A percentile compares a stretch with the other conserved stretches of the same genome.
Conservation (phyloP, 371 early-diverging fungal genomes). For the Syncephalastrum monosporum region DNA sequence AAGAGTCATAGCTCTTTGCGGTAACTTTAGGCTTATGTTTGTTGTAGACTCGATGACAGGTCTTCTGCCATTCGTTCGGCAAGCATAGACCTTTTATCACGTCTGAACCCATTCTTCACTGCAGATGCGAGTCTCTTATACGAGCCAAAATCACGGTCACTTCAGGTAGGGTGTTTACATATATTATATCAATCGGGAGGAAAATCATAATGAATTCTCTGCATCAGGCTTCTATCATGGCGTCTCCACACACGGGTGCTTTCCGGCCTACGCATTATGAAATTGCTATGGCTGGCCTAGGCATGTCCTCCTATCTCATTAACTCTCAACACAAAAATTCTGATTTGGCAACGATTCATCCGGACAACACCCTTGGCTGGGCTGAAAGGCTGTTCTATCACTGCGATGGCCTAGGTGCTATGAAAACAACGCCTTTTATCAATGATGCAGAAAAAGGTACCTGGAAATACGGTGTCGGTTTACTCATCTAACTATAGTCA, state of each 20-base stretch:
- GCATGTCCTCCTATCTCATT: slow-evolving; percentile 32
- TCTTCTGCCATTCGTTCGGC: slow-evolving; percentile 16
- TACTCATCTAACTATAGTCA: neutral
- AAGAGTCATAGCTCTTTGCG: neutral
- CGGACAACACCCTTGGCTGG: slow-evolving; percentile 23
- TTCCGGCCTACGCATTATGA: slow-evolving; percentile 51
- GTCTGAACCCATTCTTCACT: slow-evolving; percentile 28
- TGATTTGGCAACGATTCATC: slow-evolving; percentile 1
- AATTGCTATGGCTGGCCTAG: slow-evolving; percentile 36
- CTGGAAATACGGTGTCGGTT: too few species aligned
- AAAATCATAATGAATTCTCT: too few species aligned
- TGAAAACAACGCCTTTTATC: too few species aligned
- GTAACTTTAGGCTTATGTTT: neutral
- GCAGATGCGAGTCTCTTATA: slow-evolving; percentile 11
- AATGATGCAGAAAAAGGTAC: too few species aligned
- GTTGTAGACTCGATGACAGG: slow-evolving; percentile 26
- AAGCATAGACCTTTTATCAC: slow-evolving; percentile 21
- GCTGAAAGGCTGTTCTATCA: slow-evolving; percentile 33
- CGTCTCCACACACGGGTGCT: slow-evolving; percentile 45
- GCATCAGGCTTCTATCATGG: slow-evolving; percentile 28
- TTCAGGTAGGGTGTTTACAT: too few species aligned
- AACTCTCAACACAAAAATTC: slow-evolving; percentile 7
- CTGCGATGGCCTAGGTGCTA: slow-evolving; percentile 27
- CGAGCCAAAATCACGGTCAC: too few species aligned
- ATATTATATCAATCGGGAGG: too few species aligned